Evolutionary conservation across 345 rosid species (phyloP).

Genomic region (Populus simonii): DNA sequence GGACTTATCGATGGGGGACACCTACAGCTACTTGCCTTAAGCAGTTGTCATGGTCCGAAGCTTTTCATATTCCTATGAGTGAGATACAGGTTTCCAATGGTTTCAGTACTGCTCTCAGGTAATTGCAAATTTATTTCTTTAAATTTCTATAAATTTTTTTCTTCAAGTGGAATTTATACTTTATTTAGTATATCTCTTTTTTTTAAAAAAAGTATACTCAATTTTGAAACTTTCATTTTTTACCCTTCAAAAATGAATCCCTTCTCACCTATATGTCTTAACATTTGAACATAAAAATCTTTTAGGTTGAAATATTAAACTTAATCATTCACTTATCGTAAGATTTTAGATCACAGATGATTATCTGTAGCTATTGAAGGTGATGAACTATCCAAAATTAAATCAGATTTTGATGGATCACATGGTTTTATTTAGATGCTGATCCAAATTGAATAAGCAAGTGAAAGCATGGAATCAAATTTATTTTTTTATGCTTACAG

Average conservation of each 20-base stretch:
- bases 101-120: constrained; percentile 23
- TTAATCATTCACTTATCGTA: background rate
- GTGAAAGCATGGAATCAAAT: too few species aligned
- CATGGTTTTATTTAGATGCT: background rate
- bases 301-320: too few species aligned
- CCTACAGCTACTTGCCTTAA: constrained; percentile 69
- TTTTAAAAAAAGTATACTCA: background rate
- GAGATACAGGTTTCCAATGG: constrained; percentile 44
- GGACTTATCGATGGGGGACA: constrained; percentile 95
- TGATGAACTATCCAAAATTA: background rate
- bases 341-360: background rate
- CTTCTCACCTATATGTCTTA: too few species aligned
- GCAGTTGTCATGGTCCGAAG: constrained; percentile 93
- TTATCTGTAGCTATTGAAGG: background rate
- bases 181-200: background rate
- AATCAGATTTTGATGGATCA: background rate
- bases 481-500: too few species aligned
- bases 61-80: constrained; percentile 81
- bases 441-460: too few species aligned
- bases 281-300: too few species aligned
- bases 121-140: background rate
- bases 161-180: background rate
- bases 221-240: background rate
- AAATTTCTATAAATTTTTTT: background rate
- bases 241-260: background rate